Base-by-base conservation (phyloP, 176 grass and related monocot genomes). In the Hyparrhenia diplandra region DNA sequence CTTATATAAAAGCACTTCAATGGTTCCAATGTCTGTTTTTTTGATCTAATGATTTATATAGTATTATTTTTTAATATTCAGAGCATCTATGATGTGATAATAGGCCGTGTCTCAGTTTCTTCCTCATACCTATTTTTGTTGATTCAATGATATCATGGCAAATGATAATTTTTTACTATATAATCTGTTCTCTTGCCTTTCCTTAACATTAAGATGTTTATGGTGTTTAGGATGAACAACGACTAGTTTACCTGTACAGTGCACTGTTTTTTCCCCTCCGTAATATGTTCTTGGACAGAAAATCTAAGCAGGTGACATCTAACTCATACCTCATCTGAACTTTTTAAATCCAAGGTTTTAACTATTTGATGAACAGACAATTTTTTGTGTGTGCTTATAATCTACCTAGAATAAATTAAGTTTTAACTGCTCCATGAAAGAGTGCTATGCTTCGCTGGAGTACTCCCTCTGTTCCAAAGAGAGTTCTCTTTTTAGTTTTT, bases 151-250 rank as follows among this genome's bases (percentile, higher is more conserved):
- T 57, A 16, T 64, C 21, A 31, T 52, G 57, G 64, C 7, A 67
- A 66, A 23, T 28, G 41, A 28, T 5, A 73, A n/a, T 32, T 28
- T 64, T 82, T 35, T 10, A 28, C 31, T 64, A 21, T 73, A 34
- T n/a, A n/a, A 31, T 70, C 37, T 77, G 55, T 40, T 35, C 11
- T 31, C 11, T 74, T 43, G 12, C 8, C 45, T 51, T 80, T 31
- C 62, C 45, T 73, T 77, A 81, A 86, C 67, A 41, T 67, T 70
- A 75, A 66, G 14, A 64, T 27, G 10, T 82, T 18, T 39, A 74
- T 90, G 67, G 25, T 93, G 34, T 65, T 74, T 80, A 94, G 92
- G 94, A 87, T 80, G 91, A 97, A 28, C n/a, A n/a, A n/a, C n/a
- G n/a, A n/a, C n/a, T n/a, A n/a, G n/a, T n/a, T n/a, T n/a, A n/a